Percentiles rank a stretch among this genome's conserved stretches.
phyloP scores from a whole-genome alignment of 2,329 filamentous ascomycete species.

The Penicillium sp. region DNA sequence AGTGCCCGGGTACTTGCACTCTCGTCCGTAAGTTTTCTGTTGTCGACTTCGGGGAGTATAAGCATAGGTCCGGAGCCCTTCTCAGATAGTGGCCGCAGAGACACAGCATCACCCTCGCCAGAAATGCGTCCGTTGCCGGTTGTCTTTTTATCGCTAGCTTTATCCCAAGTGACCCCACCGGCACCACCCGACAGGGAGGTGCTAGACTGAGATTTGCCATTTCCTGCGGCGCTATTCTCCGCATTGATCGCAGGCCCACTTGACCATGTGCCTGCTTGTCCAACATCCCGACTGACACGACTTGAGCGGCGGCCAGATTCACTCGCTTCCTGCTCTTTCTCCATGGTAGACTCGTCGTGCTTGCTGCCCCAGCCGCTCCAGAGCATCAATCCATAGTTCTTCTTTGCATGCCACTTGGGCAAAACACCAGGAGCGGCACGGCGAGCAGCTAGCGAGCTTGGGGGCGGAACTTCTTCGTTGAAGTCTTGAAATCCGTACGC shows the following conservation, averaged over 20 bases:
- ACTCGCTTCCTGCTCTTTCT: constrained; percentile 24
- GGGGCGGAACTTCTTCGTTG: constrained; percentile 71
- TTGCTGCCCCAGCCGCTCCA: constrained; percentile 88
- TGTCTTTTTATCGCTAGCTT: constrained; percentile 5
- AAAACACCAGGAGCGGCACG: constrained; percentile 39
- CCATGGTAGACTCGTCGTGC: constrained; percentile 71
- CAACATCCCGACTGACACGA: constrained; percentile 25
- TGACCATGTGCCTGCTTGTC: constrained; percentile 23
- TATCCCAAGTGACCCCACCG: constrained; percentile 8
- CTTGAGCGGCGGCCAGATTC: constrained; percentile 20
- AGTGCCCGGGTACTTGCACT: constrained; percentile 31
- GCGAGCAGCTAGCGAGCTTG: constrained; percentile 72
- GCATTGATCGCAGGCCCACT: constrained; percentile 12
- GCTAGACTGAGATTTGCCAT: constrained; percentile 1
- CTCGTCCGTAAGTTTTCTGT: constrained; percentile 23
- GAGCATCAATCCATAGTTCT: constrained; percentile 69
- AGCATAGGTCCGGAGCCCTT: constrained; percentile 24
- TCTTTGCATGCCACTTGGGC: constrained; percentile 33
- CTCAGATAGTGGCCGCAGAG: constrained; percentile 11
- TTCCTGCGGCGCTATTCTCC: background rate
- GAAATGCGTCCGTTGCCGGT: constrained; percentile 1
- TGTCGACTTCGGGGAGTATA: constrained; percentile 27
- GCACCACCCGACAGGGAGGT: constrained; percentile 1
- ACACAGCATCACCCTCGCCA: constrained; percentile 8
- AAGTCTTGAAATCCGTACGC: constrained; percentile 65